A percentile compares a stretch with the other conserved stretches of the same genome.
phyloP scores from a whole-genome alignment of 1,284 basidiomycete genomes.

The Pisolithus thermaeus region DNA sequence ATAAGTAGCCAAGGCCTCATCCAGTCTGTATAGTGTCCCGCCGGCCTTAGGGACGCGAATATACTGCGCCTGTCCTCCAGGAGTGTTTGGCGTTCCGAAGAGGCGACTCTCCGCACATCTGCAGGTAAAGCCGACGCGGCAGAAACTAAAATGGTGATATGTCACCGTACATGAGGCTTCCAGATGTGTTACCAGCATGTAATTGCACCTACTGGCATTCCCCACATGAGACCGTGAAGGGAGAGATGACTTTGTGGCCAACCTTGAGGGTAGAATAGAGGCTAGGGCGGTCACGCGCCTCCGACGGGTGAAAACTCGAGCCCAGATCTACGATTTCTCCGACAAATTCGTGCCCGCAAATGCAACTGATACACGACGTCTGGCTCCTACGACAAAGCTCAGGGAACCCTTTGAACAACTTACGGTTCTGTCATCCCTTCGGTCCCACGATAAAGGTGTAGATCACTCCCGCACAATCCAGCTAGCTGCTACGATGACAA shows the following conservation, averaged over 20 bases:
- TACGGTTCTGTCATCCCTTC: slow-evolving; percentile 34
- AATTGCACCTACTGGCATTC: slow-evolving; percentile 60
- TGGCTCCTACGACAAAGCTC: not conserved
- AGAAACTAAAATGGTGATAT: slow-evolving; percentile 46
- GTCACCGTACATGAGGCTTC: not conserved
- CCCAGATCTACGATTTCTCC: slow-evolving; percentile 76
- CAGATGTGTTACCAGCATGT: not conserved
- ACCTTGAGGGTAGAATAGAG: slow-evolving; percentile 65
- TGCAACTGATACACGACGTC: slow-evolving; percentile 37
- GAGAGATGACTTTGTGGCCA: slow-evolving; percentile 82
- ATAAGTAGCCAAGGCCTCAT: slow-evolving; percentile 35
- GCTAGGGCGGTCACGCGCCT: slow-evolving; percentile 44
- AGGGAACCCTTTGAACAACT: slow-evolving; percentile 4
- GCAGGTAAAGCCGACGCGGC: slow-evolving; percentile 70
- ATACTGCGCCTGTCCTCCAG: slow-evolving; percentile 87
- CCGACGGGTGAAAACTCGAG: slow-evolving; percentile 42
- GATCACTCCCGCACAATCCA: slow-evolving; percentile 78
- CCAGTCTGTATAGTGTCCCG: slow-evolving; percentile 70
- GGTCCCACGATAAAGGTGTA: slow-evolving; percentile 72
- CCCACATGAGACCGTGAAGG: slow-evolving; percentile 82
- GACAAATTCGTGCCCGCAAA: slow-evolving; percentile 79
- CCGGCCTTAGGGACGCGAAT: slow-evolving; percentile 76
- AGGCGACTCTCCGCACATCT: slow-evolving; percentile 65
- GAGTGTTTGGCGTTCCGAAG: slow-evolving; percentile 68
- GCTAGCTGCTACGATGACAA: slow-evolving; percentile 42